Evolutionary conservation across 352 stramenopile genomes (phyloP).

Genomic region (Globisporangium yorkense): DNA sequence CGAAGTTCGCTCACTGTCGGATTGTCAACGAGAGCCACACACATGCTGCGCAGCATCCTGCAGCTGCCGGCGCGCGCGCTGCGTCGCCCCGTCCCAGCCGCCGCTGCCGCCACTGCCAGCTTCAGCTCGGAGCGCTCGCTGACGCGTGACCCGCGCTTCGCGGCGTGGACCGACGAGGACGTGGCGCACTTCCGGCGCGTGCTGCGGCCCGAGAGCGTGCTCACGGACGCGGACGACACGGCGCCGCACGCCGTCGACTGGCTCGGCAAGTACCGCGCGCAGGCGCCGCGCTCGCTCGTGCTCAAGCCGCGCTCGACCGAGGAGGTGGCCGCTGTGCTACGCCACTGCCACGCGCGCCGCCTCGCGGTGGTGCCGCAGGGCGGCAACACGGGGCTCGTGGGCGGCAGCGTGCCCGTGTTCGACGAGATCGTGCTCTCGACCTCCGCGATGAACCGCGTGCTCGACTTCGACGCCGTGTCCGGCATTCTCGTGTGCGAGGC

Average conservation of each 20-base stretch:
- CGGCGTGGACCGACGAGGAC: constrained; percentile 57
- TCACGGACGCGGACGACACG: constrained; percentile 65
- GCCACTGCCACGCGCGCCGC: constrained; percentile 88
- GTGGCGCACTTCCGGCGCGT: constrained; percentile 60
- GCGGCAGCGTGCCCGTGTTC: constrained; percentile 85
- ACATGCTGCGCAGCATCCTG: not conserved
- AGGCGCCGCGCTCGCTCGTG: constrained; percentile 62
- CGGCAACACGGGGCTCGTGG: constrained; percentile 97
- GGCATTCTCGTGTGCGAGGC: constrained; percentile 84
- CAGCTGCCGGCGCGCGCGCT: not conserved
- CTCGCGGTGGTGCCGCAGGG: constrained; percentile 94
- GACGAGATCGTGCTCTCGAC: constrained; percentile 94
- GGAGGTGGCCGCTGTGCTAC: constrained; percentile 86
- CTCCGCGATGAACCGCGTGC: constrained; percentile 88
- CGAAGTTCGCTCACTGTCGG: not conserved
- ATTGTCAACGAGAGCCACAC: not conserved
- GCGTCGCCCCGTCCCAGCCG: not conserved
- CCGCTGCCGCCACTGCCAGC: constrained; percentile 11
- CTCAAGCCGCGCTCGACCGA: constrained; percentile 85
- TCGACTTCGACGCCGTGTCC: constrained; percentile 87
- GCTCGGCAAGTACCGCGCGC: constrained; percentile 80
- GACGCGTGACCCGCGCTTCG: constrained; percentile 34
- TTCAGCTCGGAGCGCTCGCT: constrained; percentile 18
- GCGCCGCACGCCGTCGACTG: constrained; percentile 74
- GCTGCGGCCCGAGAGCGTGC: constrained; percentile 49